These are phyloP conservation scores for Amanita jacksonii DNA, from an alignment of 768 basidiomycete species.

Conservation along the genomic window DNA sequence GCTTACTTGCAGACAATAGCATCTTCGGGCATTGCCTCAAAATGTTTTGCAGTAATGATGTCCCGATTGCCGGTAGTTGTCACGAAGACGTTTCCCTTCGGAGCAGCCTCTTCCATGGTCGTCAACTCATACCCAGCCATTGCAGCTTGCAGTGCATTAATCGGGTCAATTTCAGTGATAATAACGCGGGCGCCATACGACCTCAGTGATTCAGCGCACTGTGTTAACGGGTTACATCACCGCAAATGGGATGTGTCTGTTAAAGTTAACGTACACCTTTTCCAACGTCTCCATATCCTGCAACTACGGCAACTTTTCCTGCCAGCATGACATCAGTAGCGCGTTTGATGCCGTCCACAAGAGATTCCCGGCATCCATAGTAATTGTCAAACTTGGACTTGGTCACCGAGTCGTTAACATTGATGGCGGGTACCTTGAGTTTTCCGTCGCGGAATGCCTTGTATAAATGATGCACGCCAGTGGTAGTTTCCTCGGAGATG, in stretches of 20 bases:
- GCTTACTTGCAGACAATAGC: constrained; percentile 95
- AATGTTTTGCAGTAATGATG: constrained; percentile 91
- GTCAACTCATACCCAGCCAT: constrained; percentile 99
- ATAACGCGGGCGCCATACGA: constrained; percentile 97
- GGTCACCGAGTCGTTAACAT: constrained; percentile 99
- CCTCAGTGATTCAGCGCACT: constrained; percentile 95
- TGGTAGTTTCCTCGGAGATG: constrained; percentile 98
- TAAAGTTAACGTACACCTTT: constrained; percentile 71
- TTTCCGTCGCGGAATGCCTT: constrained; percentile 94
- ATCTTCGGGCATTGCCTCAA: constrained; percentile 92
- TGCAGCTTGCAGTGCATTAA: constrained; percentile 98
- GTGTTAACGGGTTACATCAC: constrained; percentile 2
- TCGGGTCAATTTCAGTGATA: constrained; percentile 98
- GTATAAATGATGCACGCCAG: constrained; percentile 99
- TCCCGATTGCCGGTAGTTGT: constrained; percentile 99
- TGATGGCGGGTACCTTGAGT: constrained; percentile 97
- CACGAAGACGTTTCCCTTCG: constrained; percentile 85
- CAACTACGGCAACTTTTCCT: constrained; percentile 98
- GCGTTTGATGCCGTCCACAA: constrained; percentile 99
- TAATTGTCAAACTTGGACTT: constrained; percentile 99
- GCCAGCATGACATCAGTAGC: constrained; percentile 99
- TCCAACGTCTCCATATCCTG: constrained; percentile 98
- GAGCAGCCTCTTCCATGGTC: constrained; percentile 96
- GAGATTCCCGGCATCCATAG: constrained; percentile 99
- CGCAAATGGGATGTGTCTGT: background rate